Base-by-base conservation (phyloP, 2,329 filamentous ascomycete species). In the Alternaria sp. region DNA sequence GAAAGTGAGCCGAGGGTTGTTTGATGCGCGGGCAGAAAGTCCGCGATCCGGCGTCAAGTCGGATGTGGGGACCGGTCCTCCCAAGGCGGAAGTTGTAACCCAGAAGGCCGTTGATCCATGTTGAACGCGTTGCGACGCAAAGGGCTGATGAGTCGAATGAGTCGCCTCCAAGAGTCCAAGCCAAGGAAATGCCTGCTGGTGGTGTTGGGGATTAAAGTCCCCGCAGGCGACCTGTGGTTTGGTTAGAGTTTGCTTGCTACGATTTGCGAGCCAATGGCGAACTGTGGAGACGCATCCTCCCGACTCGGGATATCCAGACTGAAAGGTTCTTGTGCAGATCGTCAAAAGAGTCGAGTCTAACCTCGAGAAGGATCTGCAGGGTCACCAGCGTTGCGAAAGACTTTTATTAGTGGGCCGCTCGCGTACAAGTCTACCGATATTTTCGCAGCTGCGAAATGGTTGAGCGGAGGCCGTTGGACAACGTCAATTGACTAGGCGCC, bases 341-440 rank as follows among this genome's bases (percentile, higher is more conserved):
- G 40, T 42, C 36, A 51, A 45, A 42, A 45, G 50, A 37, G 39
- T 40, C 44, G 17, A 21, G 13, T n/a, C 41, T 46, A 46, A 34
- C 24, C 40, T 33, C 26, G 42, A 42, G 40, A 26, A 31, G 34
- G 26, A 42, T 41, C 58, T 57, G 50, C 58, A 60, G 58, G 58
- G 58, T 60, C 58, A 49, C 40, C 58, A 39, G 29, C 52, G 36
- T 39, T 21, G 52, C 21, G 51, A 57, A 39, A 31, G 37, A 41
- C 17, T 17, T 37, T 41, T 24, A 41, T 49, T 39, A 52, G 53
- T 44, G 26, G 13, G 33, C 29, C 21, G 26, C n/a, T 41, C 37
- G 41, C 42, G 33, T 36, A 37, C 17, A 33, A 24, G 37, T 11
- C 41, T 41, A 34, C 45, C 21, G n/a, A 33, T 31, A 10, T 36